Base-by-base conservation (phyloP, 305 asterid species). In the Rubia peregrina region DNA sequence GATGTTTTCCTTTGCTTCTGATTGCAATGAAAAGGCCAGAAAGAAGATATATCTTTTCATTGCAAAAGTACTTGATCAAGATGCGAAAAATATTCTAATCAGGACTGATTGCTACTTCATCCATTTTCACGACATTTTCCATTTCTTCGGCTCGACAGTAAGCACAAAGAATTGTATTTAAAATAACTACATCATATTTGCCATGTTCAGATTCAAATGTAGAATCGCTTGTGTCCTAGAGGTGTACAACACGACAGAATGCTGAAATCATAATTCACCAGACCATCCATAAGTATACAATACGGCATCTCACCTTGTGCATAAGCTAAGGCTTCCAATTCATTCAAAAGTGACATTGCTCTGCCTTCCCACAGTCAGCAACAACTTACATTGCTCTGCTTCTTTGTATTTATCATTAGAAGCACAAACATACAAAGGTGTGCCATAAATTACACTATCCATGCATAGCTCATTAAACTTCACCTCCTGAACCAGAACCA, bases 111-210 rank as follows among this genome's bases (percentile, higher is more conserved):
- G 90, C 87, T 42, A 71, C 87, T 74, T 90, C 94, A 62, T 93
- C 97, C 97, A 83, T 82, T 82, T 84, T 93, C 98, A 93, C 90
- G 71, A 90, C 95, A 77, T 90, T 90, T 76, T 89, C 97, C 92
- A 93, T 89, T 73, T 90, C 96, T 68, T 95, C 94, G 9, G 96
- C 81, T 84, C 95, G 81, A 78, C 96, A 93, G 77, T 93, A 93
- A 74, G 94, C 96, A 81, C 88, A 82, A 68, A 93, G 95, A 90
- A 93, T 93, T 21, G 95, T 81, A 69, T 93, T 93, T 82, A 93
- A 81, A 75, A 90, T n/a, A n/a, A n/a, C 86, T 87, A 89, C 88
- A 62, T 93, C 97, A 73, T 90, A 93, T 85, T 83, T 89, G 82
- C 80, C 86, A 81, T 84, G 85, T 82, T 86, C 88, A 63, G 73